Evolutionary conservation across 495 filamentous ascomycete genomes (phyloP).

Genomic region (Aspergillus leporis): DNA sequence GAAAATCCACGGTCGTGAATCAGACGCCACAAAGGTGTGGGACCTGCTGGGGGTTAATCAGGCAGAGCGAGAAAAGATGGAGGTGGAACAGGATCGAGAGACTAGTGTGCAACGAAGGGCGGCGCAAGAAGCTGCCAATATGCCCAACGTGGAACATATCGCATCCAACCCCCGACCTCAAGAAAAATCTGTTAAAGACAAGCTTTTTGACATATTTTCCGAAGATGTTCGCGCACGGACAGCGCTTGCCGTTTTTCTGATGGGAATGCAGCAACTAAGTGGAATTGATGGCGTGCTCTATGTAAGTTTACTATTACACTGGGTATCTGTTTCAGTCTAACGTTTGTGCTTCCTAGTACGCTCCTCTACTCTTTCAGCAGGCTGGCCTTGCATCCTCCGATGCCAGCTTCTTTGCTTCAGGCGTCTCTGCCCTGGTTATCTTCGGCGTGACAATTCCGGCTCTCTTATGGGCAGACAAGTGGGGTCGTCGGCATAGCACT

Average conservation of each 20-base stretch:
- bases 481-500: conserved; percentile 57
- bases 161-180: conserved; percentile 6
- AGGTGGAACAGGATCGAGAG: conserved; percentile 30
- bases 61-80: conserved; percentile 52
- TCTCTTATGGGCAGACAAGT: conserved; percentile 56
- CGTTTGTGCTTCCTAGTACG: conserved; percentile 38
- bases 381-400: conserved; percentile 50
- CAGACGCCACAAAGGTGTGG: conserved; percentile 37
- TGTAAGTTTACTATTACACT: conserved; percentile 31
- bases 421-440: conserved; percentile 54
- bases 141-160: conserved; percentile 1
- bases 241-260: conserved; percentile 42
- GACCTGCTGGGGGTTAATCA: conserved; percentile 49
- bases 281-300: conserved; percentile 54
- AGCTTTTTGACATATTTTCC: conserved; percentile 39
- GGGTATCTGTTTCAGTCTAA: neutral
- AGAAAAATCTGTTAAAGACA: conserved; percentile 13
- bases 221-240: conserved; percentile 40
- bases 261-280: conserved; percentile 48
- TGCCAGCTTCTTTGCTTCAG: conserved; percentile 55
- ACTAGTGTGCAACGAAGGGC: neutral
- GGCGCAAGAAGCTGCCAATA: conserved; percentile 8
- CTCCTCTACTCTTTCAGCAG: conserved; percentile 53
- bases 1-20: conserved; percentile 35
- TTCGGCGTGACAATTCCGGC: conserved; percentile 51